A percentile compares a stretch with the other conserved stretches of the same genome.
phyloP scores from a whole-genome alignment of 1,284 basidiomycete genomes.

The Boletellus deceptivus region DNA sequence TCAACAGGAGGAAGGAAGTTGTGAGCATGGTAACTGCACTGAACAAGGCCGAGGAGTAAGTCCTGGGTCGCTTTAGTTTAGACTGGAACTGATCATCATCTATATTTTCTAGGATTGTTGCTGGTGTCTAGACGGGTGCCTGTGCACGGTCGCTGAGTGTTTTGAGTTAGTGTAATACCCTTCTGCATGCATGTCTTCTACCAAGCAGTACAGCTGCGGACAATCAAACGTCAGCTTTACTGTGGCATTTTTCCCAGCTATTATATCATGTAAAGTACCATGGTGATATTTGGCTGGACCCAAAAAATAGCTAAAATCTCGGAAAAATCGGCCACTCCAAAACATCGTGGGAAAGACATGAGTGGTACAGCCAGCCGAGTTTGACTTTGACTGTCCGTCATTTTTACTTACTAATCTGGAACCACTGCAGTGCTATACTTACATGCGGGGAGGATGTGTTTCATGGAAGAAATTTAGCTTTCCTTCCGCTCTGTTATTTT shows the following conservation, averaged over 20 bases:
- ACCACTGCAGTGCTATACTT: background rate
- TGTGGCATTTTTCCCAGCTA: too few species aligned
- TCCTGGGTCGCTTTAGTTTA: constrained; percentile 19
- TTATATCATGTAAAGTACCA: too few species aligned
- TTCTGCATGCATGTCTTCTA: constrained; percentile 20
- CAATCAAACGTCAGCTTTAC: background rate
- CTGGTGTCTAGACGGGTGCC: constrained; percentile 31
- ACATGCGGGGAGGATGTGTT: background rate
- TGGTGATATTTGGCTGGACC: too few species aligned
- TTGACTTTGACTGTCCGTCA: too few species aligned
- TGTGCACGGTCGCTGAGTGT: background rate
- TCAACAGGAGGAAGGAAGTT: constrained; percentile 85
- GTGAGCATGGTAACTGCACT: constrained; percentile 85
- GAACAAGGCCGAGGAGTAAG: constrained; percentile 90
- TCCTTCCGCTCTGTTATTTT: too few species aligned
- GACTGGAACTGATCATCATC: constrained; percentile 13
- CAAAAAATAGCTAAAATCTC: too few species aligned
- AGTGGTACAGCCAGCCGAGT: too few species aligned
- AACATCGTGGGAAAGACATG: too few species aligned
- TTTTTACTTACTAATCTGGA: background rate
- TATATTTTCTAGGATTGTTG: constrained; percentile 25
- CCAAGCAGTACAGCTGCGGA: constrained; percentile 1
- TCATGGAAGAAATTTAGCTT: too few species aligned
- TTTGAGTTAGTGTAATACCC: constrained; percentile 32
- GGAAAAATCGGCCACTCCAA: too few species aligned